These are phyloP conservation scores for Ophiostoma populinum DNA, from an alignment of 2,329 filamentous ascomycete genomes.

Conservation along the genomic window DNA sequence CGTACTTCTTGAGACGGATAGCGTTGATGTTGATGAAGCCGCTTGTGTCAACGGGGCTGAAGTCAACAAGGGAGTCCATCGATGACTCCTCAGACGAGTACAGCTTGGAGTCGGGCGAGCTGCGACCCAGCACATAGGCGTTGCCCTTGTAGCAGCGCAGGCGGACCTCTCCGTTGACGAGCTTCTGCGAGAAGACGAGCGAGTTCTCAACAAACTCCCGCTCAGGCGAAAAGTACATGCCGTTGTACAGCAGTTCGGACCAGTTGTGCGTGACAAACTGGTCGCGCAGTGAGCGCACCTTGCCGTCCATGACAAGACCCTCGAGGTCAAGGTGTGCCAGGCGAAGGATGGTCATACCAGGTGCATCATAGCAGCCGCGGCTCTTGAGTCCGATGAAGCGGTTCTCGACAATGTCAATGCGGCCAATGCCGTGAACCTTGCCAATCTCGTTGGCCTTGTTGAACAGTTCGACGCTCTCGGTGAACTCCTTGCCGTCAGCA, in stretches of 20 bases:
- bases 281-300: constrained; percentile 39
- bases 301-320: constrained; percentile 33
- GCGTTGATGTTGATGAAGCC: constrained; percentile 53
- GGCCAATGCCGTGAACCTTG: constrained; percentile 54
- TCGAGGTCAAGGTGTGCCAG: constrained; percentile 30
- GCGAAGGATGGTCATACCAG: constrained; percentile 27
- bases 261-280: constrained; percentile 37
- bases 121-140: constrained; percentile 28
- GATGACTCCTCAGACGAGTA: constrained; percentile 31
- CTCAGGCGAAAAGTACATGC: constrained; percentile 34
- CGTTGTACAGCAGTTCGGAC: constrained; percentile 27
- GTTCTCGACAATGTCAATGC: constrained; percentile 73
- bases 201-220: constrained; percentile 44
- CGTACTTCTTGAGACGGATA: constrained; percentile 44
- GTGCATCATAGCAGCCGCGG: constrained; percentile 64
- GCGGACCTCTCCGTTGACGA: constrained; percentile 23
- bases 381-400: constrained; percentile 57
- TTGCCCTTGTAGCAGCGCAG: constrained; percentile 24
- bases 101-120: constrained; percentile 29
- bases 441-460: constrained; percentile 54
- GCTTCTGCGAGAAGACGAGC: constrained; percentile 42
- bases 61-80: constrained; percentile 32
- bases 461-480: constrained; percentile 57
- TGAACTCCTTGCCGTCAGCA: constrained; percentile 40
- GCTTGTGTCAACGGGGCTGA: constrained; percentile 23